These are phyloP conservation scores for Trichophyton benhamiae DNA, from an alignment of 2,329 filamentous ascomycete species.

Conservation along the genomic window DNA sequence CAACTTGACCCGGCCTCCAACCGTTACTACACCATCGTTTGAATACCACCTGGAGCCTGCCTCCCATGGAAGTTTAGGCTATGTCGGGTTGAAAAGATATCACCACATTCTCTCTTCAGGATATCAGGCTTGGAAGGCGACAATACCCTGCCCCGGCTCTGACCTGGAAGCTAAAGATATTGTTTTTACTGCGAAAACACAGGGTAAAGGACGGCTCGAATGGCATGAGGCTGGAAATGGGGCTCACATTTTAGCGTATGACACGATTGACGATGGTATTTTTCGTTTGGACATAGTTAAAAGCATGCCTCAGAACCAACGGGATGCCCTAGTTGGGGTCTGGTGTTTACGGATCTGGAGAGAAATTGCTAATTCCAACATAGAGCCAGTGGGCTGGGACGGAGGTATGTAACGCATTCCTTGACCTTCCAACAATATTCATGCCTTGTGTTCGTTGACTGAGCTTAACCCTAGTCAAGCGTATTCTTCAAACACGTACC, in stretches of 20 bases:
- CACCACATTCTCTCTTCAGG: neutral
- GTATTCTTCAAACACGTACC: neutral
- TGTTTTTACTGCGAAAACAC: neutral
- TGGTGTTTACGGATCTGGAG: neutral
- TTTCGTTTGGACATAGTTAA: neutral
- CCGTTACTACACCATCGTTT: neutral
- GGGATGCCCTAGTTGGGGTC: neutral
- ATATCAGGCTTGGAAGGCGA: neutral
- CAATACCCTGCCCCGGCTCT: neutral
- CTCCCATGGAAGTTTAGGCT: neutral
- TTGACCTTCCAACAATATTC: neutral
- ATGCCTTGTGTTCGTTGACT: neutral
- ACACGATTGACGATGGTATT: neutral
- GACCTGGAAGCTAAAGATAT: neutral
- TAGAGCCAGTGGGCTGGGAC: neutral
- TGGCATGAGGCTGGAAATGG: neutral
- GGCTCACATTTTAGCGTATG: neutral
- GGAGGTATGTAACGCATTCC: neutral
- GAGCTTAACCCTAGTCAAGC: neutral
- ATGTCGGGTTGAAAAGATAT: neutral
- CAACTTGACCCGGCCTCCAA: neutral
- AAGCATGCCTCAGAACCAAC: neutral
- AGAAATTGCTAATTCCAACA: neutral
- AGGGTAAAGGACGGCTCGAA: neutral
- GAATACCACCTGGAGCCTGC: neutral